phyloP scores from a whole-genome alignment of 1,284 basidiomycete genomes.

The Trametes hirsuta region DNA sequence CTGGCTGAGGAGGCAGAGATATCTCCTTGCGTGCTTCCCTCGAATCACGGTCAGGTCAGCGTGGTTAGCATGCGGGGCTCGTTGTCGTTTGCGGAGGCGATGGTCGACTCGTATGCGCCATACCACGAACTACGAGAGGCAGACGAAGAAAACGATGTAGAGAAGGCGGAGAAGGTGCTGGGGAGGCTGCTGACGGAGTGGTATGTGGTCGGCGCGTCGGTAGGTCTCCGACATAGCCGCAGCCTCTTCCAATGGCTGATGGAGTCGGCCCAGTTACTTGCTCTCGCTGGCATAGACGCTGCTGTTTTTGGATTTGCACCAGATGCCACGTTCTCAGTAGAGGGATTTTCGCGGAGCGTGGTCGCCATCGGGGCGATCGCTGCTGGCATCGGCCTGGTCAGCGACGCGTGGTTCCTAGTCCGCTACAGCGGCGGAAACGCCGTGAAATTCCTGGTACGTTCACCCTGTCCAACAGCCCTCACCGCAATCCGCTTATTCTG shows the following conservation, averaged over 20 bases:
- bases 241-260: not conserved
- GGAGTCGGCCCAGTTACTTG: not conserved
- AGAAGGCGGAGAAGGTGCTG: conserved; percentile 49
- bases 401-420: conserved; percentile 65
- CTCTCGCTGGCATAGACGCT: conserved; percentile 34
- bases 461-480: not conserved
- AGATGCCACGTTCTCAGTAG: conserved; percentile 50
- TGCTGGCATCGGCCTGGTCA: conserved; percentile 62
- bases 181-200: conserved; percentile 37
- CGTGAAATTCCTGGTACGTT: conserved; percentile 54
- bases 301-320: conserved; percentile 62
- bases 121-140: conserved; percentile 58
- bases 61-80: conserved; percentile 18
- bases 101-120: conserved; percentile 54
- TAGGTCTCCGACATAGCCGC: conserved; percentile 15
- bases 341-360: conserved; percentile 45
- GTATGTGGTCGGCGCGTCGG: conserved; percentile 39
- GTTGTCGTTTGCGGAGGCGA: conserved; percentile 41
- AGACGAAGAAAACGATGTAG: conserved; percentile 48
- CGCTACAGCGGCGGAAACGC: conserved; percentile 52
- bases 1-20: conserved; percentile 20
- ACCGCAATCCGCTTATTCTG: not conserved
- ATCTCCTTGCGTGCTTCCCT: conserved; percentile 38
- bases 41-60: conserved; percentile 44
- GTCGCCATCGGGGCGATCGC: conserved; percentile 59